Conservation (phyloP, 768 basidiomycete species). For the Strobilomyces echinocephalus region DNA sequence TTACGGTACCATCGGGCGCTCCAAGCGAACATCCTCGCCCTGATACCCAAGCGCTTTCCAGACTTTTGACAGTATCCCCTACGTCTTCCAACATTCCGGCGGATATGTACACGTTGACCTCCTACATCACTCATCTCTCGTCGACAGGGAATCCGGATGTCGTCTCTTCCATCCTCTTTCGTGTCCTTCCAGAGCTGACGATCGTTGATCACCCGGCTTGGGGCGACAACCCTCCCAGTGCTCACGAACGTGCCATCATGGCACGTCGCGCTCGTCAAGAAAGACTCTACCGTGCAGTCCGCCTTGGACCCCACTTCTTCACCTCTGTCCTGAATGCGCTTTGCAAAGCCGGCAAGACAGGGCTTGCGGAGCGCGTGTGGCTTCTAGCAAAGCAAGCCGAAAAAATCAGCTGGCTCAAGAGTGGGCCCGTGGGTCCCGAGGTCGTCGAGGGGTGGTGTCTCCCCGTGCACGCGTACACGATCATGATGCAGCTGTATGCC, state of each 20-base stretch:
- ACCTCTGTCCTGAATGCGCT: constrained; percentile 57
- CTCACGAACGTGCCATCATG: constrained; percentile 23
- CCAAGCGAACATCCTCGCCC: neutral
- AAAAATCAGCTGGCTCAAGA: constrained; percentile 43
- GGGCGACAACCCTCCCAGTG: constrained; percentile 25
- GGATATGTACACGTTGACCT: constrained; percentile 46
- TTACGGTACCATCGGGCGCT: constrained; percentile 13
- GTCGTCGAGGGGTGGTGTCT: constrained; percentile 54
- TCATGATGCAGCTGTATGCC: constrained; percentile 62
- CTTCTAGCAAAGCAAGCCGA: constrained; percentile 56
- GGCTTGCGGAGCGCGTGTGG: constrained; percentile 63
- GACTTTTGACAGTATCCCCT: constrained; percentile 14
- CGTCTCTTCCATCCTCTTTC: constrained; percentile 47
- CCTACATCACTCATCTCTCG: constrained; percentile 49
- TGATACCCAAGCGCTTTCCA: constrained; percentile 4
- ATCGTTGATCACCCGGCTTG: constrained; percentile 38
- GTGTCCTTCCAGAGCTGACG: constrained; percentile 51
- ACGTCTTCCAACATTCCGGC: constrained; percentile 22
- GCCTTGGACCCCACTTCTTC: constrained; percentile 58
- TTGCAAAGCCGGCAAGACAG: constrained; percentile 48
- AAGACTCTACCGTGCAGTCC: constrained; percentile 39
- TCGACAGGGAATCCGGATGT: constrained; percentile 43
- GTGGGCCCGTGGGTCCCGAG: constrained; percentile 19
- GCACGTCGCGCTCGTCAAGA: constrained; percentile 25
- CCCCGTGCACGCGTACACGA: constrained; percentile 63